Evolutionary conservation across 2,329 filamentous ascomycete genomes (phyloP).

Genomic region (Calonectria hongkongensis): DNA sequence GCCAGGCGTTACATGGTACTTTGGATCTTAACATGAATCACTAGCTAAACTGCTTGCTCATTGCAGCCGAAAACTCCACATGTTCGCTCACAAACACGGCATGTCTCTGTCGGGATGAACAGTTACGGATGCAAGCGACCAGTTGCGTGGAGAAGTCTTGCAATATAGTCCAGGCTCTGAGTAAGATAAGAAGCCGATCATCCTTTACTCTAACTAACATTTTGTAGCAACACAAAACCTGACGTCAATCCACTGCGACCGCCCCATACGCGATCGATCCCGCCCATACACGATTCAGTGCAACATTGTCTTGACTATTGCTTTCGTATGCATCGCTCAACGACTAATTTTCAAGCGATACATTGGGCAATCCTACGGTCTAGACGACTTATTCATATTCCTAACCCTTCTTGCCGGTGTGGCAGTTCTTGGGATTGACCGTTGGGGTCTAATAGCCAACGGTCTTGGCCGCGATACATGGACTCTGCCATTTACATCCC

Average conservation of each 20-base stretch:
- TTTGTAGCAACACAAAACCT: background rate
- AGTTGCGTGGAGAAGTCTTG: background rate
- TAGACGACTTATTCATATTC: conserved; percentile 56
- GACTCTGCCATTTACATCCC: conserved; percentile 52
- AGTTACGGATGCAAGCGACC: background rate
- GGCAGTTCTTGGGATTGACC: conserved; percentile 50
- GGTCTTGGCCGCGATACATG: conserved; percentile 60
- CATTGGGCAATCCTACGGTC: background rate
- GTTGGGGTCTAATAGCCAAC: conserved; percentile 48
- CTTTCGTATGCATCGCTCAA: background rate
- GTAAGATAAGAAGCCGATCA: background rate
- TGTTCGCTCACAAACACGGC: background rate
- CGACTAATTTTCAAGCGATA: background rate
- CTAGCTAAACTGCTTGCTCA: background rate
- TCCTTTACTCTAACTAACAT: background rate
- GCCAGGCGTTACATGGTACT: background rate
- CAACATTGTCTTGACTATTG: background rate
- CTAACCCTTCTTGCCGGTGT: conserved; percentile 48
- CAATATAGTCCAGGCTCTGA: background rate
- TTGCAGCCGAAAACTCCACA: background rate
- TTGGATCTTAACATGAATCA: background rate
- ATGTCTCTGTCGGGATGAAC: background rate
- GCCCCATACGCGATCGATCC: background rate
- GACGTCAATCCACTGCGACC: background rate
- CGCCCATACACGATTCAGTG: background rate